Evolutionary conservation across 2,329 filamentous ascomycete species (phyloP).

Genomic region (Scedosporium dehoogii): DNA sequence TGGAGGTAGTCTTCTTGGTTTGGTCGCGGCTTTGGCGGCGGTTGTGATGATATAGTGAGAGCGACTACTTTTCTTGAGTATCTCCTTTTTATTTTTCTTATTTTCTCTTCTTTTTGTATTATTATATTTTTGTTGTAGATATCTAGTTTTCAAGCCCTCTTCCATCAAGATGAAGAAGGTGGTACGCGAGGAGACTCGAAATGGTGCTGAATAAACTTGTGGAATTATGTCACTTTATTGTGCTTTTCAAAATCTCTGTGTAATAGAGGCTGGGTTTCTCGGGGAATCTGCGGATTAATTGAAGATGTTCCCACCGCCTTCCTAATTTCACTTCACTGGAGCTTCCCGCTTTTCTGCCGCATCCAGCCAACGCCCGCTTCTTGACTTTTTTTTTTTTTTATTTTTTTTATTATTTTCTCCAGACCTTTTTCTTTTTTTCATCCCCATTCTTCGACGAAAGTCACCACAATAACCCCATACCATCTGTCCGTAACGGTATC

Average conservation of each 20-base stretch:
- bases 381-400: constrained; percentile 1
- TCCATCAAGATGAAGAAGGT: too few relatives aligned
- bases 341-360: background rate
- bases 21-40: background rate
- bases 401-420: constrained; percentile 2
- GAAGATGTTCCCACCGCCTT: background rate
- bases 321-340: background rate
- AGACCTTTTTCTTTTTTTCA: background rate
- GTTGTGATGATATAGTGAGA: background rate
- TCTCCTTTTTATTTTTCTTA: background rate
- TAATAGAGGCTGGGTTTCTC: background rate
- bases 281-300: background rate
- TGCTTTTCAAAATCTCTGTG: too few relatives aligned
- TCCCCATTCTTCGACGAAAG: background rate
- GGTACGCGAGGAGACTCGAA: too few relatives aligned
- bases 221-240: too few relatives aligned
- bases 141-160: background rate
- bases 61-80: background rate
- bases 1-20: background rate
- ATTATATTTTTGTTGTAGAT: background rate
- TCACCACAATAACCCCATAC: background rate
- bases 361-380: constrained; percentile 2
- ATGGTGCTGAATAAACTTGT: too few relatives aligned
- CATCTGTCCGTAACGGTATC: background rate
- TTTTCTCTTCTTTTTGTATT: background rate